Evolutionary conservation across 1,284 basidiomycete genomes (phyloP).

Genomic region (Vanrija humicola): DNA sequence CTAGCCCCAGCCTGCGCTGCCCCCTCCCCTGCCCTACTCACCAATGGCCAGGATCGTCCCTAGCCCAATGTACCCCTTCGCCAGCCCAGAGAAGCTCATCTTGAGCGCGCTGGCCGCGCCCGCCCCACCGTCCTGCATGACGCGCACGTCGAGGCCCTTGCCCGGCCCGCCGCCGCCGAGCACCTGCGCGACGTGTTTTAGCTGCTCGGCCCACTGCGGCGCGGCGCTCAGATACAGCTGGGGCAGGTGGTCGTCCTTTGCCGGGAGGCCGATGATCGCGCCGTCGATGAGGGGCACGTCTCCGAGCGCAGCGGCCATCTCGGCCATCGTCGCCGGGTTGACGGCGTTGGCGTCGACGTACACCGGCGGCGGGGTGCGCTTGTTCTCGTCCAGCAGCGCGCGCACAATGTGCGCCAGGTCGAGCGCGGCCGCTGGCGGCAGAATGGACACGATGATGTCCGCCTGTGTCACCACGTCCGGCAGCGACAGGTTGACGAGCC

Average conservation of each 20-base stretch:
- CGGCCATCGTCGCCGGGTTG: conserved; percentile 7
- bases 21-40: too few species aligned
- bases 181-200: neutral
- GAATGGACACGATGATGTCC: conserved; percentile 20
- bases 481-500: conserved; percentile 10
- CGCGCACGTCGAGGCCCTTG: neutral
- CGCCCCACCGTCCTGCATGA: conserved; percentile 12
- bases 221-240: conserved; percentile 15
- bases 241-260: conserved; percentile 3
- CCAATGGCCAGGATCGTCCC: conserved; percentile 12
- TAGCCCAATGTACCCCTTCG: conserved; percentile 16
- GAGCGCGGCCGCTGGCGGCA: conserved; percentile 18
- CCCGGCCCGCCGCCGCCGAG: conserved; percentile 1
- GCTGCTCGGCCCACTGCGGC: neutral
- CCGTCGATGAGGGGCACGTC: conserved; percentile 17
- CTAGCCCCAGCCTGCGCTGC: too few species aligned
- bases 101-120: conserved; percentile 23
- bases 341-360: conserved; percentile 23
- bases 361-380: conserved; percentile 6
- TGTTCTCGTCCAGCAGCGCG: neutral
- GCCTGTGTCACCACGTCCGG: conserved; percentile 3
- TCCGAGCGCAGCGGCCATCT: conserved; percentile 4
- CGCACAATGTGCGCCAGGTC: conserved; percentile 8
- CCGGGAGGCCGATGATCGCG: conserved; percentile 17
- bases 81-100: conserved; percentile 22